Conservation (phyloP, 225 moss, liverwort and hornwort genomes). For the Polytrichum commune region DNA sequence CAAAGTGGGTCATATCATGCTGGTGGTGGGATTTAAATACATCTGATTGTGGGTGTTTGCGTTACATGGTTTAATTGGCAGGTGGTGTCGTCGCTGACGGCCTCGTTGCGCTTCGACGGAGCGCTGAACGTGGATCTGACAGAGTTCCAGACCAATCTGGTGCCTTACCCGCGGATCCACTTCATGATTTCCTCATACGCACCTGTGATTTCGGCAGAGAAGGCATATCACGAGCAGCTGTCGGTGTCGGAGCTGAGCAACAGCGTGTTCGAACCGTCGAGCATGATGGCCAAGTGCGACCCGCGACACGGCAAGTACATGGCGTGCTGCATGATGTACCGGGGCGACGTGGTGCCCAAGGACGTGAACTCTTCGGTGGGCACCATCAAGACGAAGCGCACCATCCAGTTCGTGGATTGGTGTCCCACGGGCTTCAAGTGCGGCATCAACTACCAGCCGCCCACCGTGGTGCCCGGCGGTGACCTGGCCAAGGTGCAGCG, state of each 20-base stretch:
- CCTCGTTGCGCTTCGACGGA: slow-evolving; percentile 30
- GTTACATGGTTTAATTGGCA: not conserved
- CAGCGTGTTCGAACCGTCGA: slow-evolving; percentile 46
- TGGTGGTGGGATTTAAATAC: no score
- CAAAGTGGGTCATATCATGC: no score
- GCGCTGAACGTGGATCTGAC: slow-evolving; percentile 37
- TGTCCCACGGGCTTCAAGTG: slow-evolving; percentile 6
- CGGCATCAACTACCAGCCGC: slow-evolving; percentile 5
- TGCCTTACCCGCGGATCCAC: slow-evolving; percentile 21
- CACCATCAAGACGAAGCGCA: slow-evolving; percentile 49
- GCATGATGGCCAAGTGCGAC: slow-evolving; percentile 59
- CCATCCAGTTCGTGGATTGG: slow-evolving; percentile 70
- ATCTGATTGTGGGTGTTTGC: no score
- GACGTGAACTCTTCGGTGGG: slow-evolving; percentile 41
- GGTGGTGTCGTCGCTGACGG: slow-evolving; percentile 25
- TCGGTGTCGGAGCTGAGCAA: slow-evolving; percentile 45
- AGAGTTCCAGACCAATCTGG: slow-evolving; percentile 28
- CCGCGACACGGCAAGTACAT: slow-evolving; percentile 53
- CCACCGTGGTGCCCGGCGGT: not conserved
- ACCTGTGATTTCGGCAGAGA: slow-evolving; percentile 14
- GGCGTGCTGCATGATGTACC: slow-evolving; percentile 55
- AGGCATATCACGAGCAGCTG: slow-evolving; percentile 8
- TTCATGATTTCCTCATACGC: slow-evolving; percentile 36
- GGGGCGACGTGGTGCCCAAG: slow-evolving; percentile 45
- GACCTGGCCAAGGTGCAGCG: slow-evolving; percentile 15